phyloP scores from a whole-genome alignment of 2,329 filamentous ascomycete species.

The Xylaria sp. region DNA sequence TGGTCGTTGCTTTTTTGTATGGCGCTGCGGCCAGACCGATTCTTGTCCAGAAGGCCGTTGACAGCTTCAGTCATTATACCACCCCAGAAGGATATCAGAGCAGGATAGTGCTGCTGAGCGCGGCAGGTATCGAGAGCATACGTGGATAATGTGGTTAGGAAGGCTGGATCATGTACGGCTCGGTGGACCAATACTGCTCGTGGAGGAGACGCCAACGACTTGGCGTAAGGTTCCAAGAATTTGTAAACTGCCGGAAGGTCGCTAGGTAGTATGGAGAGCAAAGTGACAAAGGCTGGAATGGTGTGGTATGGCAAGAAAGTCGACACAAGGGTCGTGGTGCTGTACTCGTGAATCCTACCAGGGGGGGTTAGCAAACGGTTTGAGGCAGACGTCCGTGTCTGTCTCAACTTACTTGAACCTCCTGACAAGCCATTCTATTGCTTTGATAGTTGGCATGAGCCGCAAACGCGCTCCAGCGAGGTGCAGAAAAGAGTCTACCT shows the following conservation, averaged over 20 bases:
- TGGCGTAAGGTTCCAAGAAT: constrained; percentile 88
- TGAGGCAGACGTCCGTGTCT: not conserved
- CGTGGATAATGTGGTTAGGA: constrained; percentile 80
- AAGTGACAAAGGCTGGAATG: constrained; percentile 83
- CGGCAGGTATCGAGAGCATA: constrained; percentile 82
- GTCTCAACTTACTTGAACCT: constrained; percentile 77
- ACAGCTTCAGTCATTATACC: constrained; percentile 87
- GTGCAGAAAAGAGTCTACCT: constrained; percentile 84
- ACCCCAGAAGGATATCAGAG: constrained; percentile 89
- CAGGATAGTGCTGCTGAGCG: constrained; percentile 77
- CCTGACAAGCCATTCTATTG: constrained; percentile 93
- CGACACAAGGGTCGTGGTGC: constrained; percentile 79
- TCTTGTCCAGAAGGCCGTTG: constrained; percentile 81
- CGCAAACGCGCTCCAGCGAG: constrained; percentile 80
- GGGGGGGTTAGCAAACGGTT: constrained; percentile 29
- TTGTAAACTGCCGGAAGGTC: constrained; percentile 79
- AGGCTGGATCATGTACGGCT: constrained; percentile 79
- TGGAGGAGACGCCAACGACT: constrained; percentile 78
- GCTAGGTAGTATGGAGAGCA: constrained; percentile 87
- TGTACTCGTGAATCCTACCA: constrained; percentile 87
- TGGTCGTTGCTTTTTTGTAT: constrained; percentile 86
- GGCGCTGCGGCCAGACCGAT: constrained; percentile 78
- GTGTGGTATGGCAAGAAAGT: constrained; percentile 95
- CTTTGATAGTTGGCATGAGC: constrained; percentile 87
- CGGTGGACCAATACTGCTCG: constrained; percentile 85